phyloP scores from a whole-genome alignment of 495 filamentous ascomycete species.

The Halenospora varia region DNA sequence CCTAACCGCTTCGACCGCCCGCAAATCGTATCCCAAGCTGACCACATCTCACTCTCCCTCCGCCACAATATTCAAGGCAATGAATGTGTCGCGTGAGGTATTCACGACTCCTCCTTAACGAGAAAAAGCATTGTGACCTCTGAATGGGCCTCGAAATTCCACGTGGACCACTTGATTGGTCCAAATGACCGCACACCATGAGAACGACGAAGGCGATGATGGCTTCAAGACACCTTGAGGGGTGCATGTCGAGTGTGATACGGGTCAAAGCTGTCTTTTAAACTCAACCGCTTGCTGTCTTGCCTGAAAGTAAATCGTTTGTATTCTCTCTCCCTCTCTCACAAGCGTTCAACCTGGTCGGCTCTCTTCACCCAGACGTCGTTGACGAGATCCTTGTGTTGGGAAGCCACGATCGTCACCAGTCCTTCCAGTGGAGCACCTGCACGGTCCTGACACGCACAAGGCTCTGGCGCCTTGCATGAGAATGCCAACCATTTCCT shows the following conservation, averaged over 20 bases:
- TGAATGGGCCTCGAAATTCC: neutral
- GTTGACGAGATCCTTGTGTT: neutral
- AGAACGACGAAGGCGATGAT: neutral
- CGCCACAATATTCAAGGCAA: neutral
- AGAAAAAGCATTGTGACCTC: neutral
- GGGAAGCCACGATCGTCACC: neutral
- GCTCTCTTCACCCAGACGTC: neutral
- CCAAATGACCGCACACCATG: neutral
- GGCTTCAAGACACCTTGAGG: conserved; percentile 20
- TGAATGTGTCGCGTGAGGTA: neutral
- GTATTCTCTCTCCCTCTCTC: too few relatives aligned
- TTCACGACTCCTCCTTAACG: neutral
- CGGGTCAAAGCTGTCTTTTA: too few relatives aligned
- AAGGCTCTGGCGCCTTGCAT: neutral
- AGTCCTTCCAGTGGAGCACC: neutral
- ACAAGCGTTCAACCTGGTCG: too few relatives aligned
- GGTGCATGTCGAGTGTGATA: neutral
- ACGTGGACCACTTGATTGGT: conserved; percentile 21
- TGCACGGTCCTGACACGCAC: neutral
- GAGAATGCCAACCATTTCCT: conserved; percentile 1
- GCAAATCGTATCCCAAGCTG: neutral
- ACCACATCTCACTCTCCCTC: neutral
- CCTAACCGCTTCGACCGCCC: too few relatives aligned
- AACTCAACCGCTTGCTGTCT: too few relatives aligned
- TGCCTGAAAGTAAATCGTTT: too few relatives aligned